phyloP scores from a whole-genome alignment of 805 yeast species.

The Saturnispora dispora region DNA sequence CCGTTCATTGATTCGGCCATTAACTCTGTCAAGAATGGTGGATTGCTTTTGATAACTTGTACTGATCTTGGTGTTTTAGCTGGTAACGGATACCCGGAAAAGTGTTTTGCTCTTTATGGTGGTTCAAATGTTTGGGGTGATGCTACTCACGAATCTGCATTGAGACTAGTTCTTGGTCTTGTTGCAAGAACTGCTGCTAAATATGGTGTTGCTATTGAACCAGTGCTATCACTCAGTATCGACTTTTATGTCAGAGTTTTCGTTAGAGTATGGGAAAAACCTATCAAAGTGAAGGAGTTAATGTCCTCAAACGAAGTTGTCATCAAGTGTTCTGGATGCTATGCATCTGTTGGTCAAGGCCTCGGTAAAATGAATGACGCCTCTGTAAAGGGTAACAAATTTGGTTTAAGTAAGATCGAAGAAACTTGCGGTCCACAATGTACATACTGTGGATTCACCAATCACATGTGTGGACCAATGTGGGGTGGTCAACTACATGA shows the following conservation, averaged over 20 bases:
- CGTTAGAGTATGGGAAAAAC: conserved; percentile 67
- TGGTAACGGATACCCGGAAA: conserved; percentile 93
- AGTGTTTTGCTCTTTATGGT: conserved; percentile 90
- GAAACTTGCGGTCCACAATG: conserved; percentile 57
- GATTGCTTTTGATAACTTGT: conserved; percentile 82
- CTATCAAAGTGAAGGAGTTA: conserved; percentile 71
- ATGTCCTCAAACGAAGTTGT: conserved; percentile 70
- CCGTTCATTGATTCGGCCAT: conserved; percentile 92
- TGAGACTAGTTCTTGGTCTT: conserved; percentile 70
- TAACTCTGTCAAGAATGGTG: conserved; percentile 75
- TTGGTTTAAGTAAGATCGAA: conserved; percentile 50
- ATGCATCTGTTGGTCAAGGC: conserved; percentile 58
- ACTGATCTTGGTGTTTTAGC: conserved; percentile 95
- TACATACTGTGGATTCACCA: conserved; percentile 55
- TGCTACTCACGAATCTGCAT: conserved; percentile 87
- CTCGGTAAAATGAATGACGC: conserved; percentile 52
- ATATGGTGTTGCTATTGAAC: conserved; percentile 80
- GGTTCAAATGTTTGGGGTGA: conserved; percentile 83
- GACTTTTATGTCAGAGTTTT: conserved; percentile 90
- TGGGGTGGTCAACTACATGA: conserved; percentile 81
- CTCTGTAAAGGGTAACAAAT: conserved; percentile 30
- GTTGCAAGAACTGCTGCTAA: conserved; percentile 81
- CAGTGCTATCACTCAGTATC: conserved; percentile 74
- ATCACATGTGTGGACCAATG: conserved; percentile 93
- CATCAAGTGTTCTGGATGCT: conserved; percentile 84